These are phyloP conservation scores for Picea abies DNA, from an alignment of 83 land plant genomes.

Conservation along the genomic window DNA sequence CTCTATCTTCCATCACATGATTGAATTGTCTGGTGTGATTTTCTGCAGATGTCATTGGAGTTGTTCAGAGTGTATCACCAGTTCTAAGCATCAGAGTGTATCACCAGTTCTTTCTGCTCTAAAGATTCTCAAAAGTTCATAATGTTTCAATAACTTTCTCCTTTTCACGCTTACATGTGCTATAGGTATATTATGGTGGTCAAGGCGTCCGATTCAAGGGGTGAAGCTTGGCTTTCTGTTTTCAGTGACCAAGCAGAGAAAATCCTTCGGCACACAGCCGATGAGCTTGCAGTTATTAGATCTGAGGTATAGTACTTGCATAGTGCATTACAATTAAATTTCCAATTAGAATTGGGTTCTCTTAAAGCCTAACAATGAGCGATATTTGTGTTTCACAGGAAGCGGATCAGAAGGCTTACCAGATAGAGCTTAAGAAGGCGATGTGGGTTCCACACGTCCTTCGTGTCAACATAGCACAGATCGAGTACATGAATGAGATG, in stretches of 20 bases:
- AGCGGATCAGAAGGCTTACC: constrained; percentile 31
- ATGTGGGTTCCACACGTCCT: too few species aligned
- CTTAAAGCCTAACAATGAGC: too few species aligned
- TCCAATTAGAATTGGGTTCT: neutral
- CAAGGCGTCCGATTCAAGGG: too few species aligned
- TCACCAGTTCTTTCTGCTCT: too few species aligned
- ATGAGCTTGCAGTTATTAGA: constrained; percentile 77
- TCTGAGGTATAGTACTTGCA: constrained; percentile 54
- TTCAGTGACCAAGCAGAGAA: constrained; percentile 97
- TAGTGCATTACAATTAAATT: neutral
- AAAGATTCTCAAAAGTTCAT: too few species aligned
- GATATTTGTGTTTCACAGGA: constrained; percentile 32
- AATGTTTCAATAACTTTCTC: too few species aligned
- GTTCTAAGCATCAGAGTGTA: constrained; percentile 51
- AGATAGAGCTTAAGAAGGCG: too few species aligned
- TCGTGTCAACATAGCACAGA: too few species aligned
- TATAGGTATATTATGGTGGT: constrained; percentile 84
- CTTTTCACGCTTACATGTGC: too few species aligned
- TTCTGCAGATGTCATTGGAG: constrained; percentile 78
- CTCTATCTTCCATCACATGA: neutral
- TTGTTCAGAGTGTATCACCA: constrained; percentile 79
- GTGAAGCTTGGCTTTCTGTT: constrained; percentile 86
- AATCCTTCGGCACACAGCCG: constrained; percentile 78
- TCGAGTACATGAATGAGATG: too few species aligned
- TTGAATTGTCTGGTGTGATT: neutral